Conservation (phyloP, 257 asterid genomes). For the Solanum arcanum region DNA sequence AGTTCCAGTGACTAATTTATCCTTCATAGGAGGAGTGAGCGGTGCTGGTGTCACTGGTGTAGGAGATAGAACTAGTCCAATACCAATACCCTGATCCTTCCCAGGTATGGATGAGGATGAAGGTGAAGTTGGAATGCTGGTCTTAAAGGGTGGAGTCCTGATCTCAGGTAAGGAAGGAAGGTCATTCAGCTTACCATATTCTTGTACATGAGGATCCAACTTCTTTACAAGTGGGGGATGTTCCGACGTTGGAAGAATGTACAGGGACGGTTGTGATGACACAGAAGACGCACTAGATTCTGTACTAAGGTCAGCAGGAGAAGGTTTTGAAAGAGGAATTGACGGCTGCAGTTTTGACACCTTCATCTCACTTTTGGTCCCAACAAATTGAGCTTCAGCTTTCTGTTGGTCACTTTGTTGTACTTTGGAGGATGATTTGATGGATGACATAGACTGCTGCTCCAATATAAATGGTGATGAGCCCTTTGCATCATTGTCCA, state of each 20-base stretch:
- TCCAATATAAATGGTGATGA: slow-evolving; percentile 13
- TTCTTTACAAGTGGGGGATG: slow-evolving; percentile 7
- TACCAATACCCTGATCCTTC: slow-evolving; percentile 19
- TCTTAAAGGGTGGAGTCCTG: slow-evolving; percentile 11
- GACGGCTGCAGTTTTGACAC: slow-evolving; percentile 1
- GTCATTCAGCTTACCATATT: slow-evolving; percentile 6
- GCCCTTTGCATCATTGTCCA: slow-evolving; percentile 21
- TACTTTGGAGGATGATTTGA: slow-evolving; percentile 17
- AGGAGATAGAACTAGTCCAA: slow-evolving; percentile 10
- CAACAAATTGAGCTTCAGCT: slow-evolving; percentile 12
- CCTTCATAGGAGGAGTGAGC: slow-evolving; percentile 22
- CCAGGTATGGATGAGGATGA: slow-evolving; percentile 13
- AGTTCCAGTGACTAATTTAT: slow-evolving; percentile 13
- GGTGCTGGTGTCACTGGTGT: slow-evolving; percentile 11
- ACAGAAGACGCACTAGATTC: slow-evolving; percentile 10
- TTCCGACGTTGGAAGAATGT: slow-evolving; percentile 11
- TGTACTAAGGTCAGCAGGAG: not conserved
- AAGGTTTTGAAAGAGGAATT: slow-evolving; percentile 15
- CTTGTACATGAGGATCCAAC: slow-evolving; percentile 4
- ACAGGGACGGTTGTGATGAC: slow-evolving; percentile 14
- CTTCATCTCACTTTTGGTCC: slow-evolving; percentile 10
- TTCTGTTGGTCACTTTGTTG: slow-evolving; percentile 14
- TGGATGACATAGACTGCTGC: slow-evolving; percentile 16
- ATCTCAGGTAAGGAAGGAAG: slow-evolving; percentile 16
- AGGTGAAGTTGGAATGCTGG: slow-evolving; percentile 20